Evolutionary conservation across 2,329 filamentous ascomycete species (phyloP).

Genomic region (Hansfordia pulvinata): DNA sequence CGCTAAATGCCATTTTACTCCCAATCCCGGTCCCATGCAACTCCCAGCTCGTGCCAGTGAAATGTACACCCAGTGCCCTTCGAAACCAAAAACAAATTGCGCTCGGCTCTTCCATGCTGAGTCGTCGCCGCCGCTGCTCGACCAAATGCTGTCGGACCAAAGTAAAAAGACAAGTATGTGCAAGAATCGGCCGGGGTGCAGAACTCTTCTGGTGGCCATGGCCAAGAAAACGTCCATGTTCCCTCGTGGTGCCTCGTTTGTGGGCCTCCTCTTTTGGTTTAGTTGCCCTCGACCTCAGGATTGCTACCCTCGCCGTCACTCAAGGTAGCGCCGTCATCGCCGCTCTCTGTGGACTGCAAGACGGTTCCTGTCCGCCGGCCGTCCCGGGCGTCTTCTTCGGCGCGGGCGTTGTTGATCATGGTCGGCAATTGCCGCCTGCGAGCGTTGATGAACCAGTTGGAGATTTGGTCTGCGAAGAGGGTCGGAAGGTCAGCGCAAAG

Average conservation of each 20-base stretch:
- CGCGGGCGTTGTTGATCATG: slow-evolving; percentile 42
- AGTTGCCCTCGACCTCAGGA: slow-evolving; percentile 28
- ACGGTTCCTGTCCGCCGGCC: slow-evolving; percentile 21
- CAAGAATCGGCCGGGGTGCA: no score
- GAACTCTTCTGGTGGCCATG: not conserved
- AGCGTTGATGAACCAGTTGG: slow-evolving; percentile 74
- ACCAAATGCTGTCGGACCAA: not conserved
- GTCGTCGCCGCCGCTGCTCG: no score
- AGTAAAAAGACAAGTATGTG: not conserved
- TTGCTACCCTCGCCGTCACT: slow-evolving; percentile 32
- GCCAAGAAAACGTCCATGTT: not conserved
- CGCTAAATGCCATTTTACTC: no score
- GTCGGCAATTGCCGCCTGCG: slow-evolving; percentile 50
- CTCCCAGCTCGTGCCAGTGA: no score
- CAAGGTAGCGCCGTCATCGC: slow-evolving; percentile 22
- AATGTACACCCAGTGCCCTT: no score
- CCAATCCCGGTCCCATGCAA: no score
- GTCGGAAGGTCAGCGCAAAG: slow-evolving; percentile 6
- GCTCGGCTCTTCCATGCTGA: no score
- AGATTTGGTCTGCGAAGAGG: slow-evolving; percentile 44
- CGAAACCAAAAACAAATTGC: no score
- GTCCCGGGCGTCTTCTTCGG: slow-evolving; percentile 34
- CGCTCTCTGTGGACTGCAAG: slow-evolving; percentile 21
- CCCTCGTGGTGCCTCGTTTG: slow-evolving; percentile 12
- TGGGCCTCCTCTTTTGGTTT: slow-evolving; percentile 18